Percentiles rank a stretch among this genome's conserved stretches.
Conservation (phyloP, 2,329 filamentous ascomycete species). For the Byssochlamys sp. region DNA sequence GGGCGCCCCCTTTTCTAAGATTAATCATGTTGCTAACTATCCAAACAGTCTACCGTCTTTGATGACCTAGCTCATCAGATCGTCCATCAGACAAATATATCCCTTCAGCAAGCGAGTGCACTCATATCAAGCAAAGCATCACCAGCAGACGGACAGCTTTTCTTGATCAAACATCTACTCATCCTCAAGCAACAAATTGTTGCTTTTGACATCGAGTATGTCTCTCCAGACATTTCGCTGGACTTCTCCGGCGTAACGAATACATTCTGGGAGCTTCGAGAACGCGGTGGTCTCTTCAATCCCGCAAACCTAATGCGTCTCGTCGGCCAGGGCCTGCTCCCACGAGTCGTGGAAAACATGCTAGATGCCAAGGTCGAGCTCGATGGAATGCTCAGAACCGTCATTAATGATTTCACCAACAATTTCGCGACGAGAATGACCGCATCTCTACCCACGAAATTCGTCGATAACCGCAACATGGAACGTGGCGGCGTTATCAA, state of each 20-base stretch:
- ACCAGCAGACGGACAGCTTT: slow-evolving; percentile 70
- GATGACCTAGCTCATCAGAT: slow-evolving; percentile 69
- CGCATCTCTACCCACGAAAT: slow-evolving; percentile 32
- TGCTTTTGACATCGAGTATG: slow-evolving; percentile 81
- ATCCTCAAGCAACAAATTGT: slow-evolving; percentile 93
- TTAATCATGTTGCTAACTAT: slow-evolving; percentile 9
- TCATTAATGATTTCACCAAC: slow-evolving; percentile 58
- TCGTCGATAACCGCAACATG: slow-evolving; percentile 28
- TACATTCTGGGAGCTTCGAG: slow-evolving; percentile 59
- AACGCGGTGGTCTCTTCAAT: slow-evolving; percentile 57
- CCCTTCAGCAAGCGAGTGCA: slow-evolving; percentile 66
- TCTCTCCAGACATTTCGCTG: slow-evolving; percentile 55
- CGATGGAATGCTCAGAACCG: slow-evolving; percentile 51
- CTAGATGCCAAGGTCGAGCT: slow-evolving; percentile 61
- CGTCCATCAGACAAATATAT: slow-evolving; percentile 78
- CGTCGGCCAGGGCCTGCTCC: slow-evolving; percentile 49
- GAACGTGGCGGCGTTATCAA: slow-evolving; percentile 33
- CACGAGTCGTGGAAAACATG: slow-evolving; percentile 61
- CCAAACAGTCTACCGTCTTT: slow-evolving; percentile 52
- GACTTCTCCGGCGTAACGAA: slow-evolving; percentile 57
- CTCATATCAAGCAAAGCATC: slow-evolving; percentile 55
- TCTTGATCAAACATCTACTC: slow-evolving; percentile 88
- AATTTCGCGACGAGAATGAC: slow-evolving; percentile 50
- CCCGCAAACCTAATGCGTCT: slow-evolving; percentile 53
- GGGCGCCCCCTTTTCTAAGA: background rate